Evolutionary conservation across 257 asterid species (phyloP).

Genomic region (Petrea volubilis): DNA sequence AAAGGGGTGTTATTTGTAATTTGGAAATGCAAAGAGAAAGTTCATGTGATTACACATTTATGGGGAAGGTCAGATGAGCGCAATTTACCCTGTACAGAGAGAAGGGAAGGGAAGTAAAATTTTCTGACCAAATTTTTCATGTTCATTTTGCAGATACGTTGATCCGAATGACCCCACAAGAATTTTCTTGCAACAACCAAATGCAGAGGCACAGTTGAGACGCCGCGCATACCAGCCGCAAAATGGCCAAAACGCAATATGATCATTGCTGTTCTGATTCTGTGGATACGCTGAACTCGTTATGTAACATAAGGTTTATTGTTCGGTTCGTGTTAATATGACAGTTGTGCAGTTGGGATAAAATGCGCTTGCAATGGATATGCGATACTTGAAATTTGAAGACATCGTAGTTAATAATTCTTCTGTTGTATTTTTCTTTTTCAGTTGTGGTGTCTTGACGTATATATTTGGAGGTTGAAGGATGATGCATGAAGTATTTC

Average conservation of each 20-base stretch:
- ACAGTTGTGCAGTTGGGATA: background rate
- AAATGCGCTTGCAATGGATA: background rate
- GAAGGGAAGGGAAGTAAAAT: background rate
- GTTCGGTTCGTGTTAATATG: background rate
- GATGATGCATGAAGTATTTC: no score
- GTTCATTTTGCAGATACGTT: slow-evolving; percentile 64
- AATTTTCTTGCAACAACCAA: slow-evolving; percentile 96
- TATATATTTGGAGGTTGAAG: background rate
- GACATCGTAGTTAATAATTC: background rate
- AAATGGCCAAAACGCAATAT: slow-evolving; percentile 35
- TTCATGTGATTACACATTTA: no score
- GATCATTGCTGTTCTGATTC: background rate
- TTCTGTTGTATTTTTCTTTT: background rate
- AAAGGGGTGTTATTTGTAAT: no score
- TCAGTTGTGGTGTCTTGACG: background rate
- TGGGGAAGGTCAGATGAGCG: no score
- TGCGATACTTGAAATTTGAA: background rate
- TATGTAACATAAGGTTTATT: slow-evolving; percentile 12
- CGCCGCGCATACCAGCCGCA: slow-evolving; percentile 81
- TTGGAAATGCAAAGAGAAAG: no score
- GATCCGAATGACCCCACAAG: slow-evolving; percentile 95
- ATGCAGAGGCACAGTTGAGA: slow-evolving; percentile 73
- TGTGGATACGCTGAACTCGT: background rate
- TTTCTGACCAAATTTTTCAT: background rate
- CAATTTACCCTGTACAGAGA: no score